These are phyloP conservation scores for Fomitopsis palustris DNA, from an alignment of 1,284 basidiomycete species.

Conservation along the genomic window DNA sequence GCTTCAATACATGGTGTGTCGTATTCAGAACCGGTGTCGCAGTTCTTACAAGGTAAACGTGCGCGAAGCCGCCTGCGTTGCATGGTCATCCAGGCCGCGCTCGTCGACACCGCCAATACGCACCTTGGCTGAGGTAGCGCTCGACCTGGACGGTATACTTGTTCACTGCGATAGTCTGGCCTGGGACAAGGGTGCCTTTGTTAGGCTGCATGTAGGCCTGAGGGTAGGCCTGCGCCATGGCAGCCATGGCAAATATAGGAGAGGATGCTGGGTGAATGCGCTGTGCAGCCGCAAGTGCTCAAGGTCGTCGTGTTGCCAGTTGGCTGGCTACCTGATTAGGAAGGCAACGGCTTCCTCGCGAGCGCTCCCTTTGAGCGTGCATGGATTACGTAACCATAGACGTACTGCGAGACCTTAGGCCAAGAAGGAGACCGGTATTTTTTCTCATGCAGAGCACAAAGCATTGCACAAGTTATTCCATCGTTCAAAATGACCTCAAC, in stretches of 20 bases:
- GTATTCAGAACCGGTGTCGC: slow-evolving; percentile 83
- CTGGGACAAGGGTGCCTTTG: slow-evolving; percentile 70
- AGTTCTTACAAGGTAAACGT: slow-evolving; percentile 95
- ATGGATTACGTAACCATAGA: not conserved
- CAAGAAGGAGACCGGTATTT: no score
- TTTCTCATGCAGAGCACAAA: no score
- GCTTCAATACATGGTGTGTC: slow-evolving; percentile 95
- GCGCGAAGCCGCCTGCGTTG: slow-evolving; percentile 89
- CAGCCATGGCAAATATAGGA: slow-evolving; percentile 28
- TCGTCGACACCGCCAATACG: slow-evolving; percentile 8
- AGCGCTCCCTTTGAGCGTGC: not conserved
- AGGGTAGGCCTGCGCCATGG: slow-evolving; percentile 22
- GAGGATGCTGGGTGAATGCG: not conserved
- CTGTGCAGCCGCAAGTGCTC: not conserved
- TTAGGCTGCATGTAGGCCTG: slow-evolving; percentile 33
- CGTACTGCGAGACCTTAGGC: no score
- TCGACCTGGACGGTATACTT: slow-evolving; percentile 86
- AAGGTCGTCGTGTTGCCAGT: not conserved
- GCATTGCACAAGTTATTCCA: no score
- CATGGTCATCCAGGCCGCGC: slow-evolving; percentile 5
- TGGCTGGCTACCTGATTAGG: not conserved
- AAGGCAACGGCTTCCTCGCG: not conserved
- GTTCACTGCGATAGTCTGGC: slow-evolving; percentile 89
- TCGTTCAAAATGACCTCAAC: no score
- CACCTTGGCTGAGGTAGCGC: slow-evolving; percentile 92